Conservation (phyloP, 2,329 filamentous ascomycete genomes). For the Phoma herbarum region DNA sequence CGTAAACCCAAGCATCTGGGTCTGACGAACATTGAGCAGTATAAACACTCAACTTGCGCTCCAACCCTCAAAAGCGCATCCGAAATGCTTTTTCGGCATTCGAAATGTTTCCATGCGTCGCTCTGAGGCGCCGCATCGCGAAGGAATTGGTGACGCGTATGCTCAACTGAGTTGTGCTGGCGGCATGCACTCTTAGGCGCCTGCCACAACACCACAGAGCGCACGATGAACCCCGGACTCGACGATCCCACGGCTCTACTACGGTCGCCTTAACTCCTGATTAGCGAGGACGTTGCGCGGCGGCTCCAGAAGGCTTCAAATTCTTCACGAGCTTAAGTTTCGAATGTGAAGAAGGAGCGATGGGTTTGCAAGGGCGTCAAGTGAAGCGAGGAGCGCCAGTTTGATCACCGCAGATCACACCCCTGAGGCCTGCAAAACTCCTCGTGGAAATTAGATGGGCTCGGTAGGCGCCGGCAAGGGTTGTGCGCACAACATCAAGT, state of each 20-base stretch:
- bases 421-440: slow-evolving; percentile 13
- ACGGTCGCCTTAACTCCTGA: neutral
- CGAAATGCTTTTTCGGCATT: neutral
- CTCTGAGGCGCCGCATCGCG: neutral
- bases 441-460: slow-evolving; percentile 17
- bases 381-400: slow-evolving; percentile 18
- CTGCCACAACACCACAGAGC: slow-evolving; percentile 5
- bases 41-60: neutral
- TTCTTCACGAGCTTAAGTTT: neutral
- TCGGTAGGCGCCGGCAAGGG: slow-evolving; percentile 17
- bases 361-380: slow-evolving; percentile 8
- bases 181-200: slow-evolving; percentile 1
- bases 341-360: slow-evolving; percentile 1
- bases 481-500: slow-evolving; percentile 12
- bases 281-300: neutral
- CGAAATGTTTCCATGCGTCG: neutral
- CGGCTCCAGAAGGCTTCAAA: neutral
- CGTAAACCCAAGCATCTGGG: neutral
- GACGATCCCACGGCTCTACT: neutral
- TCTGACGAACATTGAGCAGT: neutral
- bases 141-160: slow-evolving; percentile 4
- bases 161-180: neutral
- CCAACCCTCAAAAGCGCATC: neutral
- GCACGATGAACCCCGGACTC: slow-evolving; percentile 6
- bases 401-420: slow-evolving; percentile 20